A percentile compares a stretch with the other conserved stretches of the same genome.
Conservation (phyloP, 2,329 filamentous ascomycete genomes). For the Aspergillus sp. region DNA sequence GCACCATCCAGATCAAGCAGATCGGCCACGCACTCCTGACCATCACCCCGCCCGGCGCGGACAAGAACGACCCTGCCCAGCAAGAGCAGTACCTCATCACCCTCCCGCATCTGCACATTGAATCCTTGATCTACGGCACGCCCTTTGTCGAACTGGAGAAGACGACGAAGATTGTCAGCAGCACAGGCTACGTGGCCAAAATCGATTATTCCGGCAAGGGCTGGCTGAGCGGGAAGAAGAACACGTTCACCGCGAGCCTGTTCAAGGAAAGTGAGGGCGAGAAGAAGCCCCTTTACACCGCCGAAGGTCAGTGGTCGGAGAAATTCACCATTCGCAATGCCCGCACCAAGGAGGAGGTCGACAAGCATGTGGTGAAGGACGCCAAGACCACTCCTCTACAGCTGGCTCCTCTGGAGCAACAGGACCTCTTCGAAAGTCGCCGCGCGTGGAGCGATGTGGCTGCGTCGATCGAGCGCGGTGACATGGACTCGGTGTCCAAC, state of each 20-base stretch:
- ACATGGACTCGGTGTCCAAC: constrained; percentile 74
- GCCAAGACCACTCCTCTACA: constrained; percentile 65
- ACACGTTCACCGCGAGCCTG: constrained; percentile 75
- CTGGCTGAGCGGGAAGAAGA: constrained; percentile 95
- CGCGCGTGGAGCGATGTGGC: constrained; percentile 87
- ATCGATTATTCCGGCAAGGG: constrained; percentile 93
- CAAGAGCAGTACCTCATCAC: constrained; percentile 83
- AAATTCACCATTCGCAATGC: constrained; percentile 75
- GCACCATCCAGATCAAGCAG: constrained; percentile 93
- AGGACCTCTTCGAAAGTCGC: constrained; percentile 84
- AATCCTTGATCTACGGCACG: constrained; percentile 71
- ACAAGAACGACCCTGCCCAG: constrained; percentile 39
- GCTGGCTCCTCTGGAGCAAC: constrained; percentile 70
- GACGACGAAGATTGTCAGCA: constrained; percentile 80
- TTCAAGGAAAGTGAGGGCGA: constrained; percentile 67
- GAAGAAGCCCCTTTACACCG: constrained; percentile 71
- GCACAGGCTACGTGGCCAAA: constrained; percentile 80
- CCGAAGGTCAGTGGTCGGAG: constrained; percentile 88
- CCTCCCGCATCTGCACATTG: constrained; percentile 86
- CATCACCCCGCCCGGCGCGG: constrained; percentile 57
- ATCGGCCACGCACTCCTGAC: constrained; percentile 85
- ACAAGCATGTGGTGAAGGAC: constrained; percentile 61
- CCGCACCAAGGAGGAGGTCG: constrained; percentile 51
- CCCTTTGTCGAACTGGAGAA: constrained; percentile 92
- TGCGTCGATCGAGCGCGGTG: constrained; percentile 72